These are phyloP conservation scores for Hebeloma cylindrosporum DNA, from an alignment of 768 basidiomycete genomes.

Conservation along the genomic window DNA sequence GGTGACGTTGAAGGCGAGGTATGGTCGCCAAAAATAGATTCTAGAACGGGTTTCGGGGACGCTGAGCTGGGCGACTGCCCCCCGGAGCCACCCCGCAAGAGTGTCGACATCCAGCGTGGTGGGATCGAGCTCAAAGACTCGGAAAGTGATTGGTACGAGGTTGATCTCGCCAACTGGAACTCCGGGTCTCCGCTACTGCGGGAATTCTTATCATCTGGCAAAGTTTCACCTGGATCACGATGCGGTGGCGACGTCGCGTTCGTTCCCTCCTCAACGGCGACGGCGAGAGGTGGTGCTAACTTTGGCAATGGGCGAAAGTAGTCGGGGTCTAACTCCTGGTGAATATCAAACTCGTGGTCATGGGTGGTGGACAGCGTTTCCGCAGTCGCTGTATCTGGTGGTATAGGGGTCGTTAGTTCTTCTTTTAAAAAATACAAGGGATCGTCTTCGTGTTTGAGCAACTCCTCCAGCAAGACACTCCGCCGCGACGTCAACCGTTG, in stretches of 20 bases:
- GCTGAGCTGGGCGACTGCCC: not conserved
- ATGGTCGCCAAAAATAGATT: constrained; percentile 13
- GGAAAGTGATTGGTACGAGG: constrained; percentile 8
- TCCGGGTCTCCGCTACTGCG: too few species aligned
- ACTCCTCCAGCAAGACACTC: constrained; percentile 58
- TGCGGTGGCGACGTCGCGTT: constrained; percentile 8
- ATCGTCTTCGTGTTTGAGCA: constrained; percentile 67
- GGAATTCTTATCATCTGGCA: not conserved
- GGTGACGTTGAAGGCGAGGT: not conserved
- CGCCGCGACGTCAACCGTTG: constrained; percentile 51
- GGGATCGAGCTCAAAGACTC: constrained; percentile 16
- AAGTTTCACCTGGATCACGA: not conserved
- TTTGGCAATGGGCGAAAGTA: constrained; percentile 36
- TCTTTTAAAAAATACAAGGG: constrained; percentile 60
- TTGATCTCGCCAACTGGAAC: constrained; percentile 2
- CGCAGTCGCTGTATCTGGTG: not conserved
- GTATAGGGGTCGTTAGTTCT: not conserved
- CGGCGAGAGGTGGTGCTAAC: constrained; percentile 39
- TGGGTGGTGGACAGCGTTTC: constrained; percentile 1
- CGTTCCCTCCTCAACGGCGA: too few species aligned
- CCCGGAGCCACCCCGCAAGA: constrained; percentile 14
- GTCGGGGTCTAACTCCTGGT: constrained; percentile 38
- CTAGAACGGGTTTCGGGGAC: constrained; percentile 12
- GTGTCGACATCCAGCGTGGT: constrained; percentile 19
- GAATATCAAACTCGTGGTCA: constrained; percentile 18